Percentiles rank a stretch among this genome's conserved stretches.
phyloP scores from a whole-genome alignment of 1,139 yeast species.

The Pneumocystis canis region DNA sequence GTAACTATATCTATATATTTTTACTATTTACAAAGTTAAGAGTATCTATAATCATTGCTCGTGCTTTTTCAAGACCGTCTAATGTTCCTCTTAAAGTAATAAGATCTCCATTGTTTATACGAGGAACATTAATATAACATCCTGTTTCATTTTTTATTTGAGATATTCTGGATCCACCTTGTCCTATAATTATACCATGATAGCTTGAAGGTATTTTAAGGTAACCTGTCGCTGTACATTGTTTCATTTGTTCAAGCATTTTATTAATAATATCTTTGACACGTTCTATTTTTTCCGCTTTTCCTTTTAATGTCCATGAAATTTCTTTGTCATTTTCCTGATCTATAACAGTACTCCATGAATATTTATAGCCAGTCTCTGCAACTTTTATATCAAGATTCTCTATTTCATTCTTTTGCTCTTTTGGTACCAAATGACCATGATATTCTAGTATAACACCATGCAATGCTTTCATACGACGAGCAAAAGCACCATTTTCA shows the following conservation, averaged over 20 bases:
- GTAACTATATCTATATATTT: background rate
- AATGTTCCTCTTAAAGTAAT: slow-evolving; percentile 24
- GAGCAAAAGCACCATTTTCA: slow-evolving; percentile 41
- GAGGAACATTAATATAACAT: slow-evolving; percentile 52
- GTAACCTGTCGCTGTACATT: slow-evolving; percentile 32
- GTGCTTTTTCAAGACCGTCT: slow-evolving; percentile 35
- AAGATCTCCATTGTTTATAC: slow-evolving; percentile 28
- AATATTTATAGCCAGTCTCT: background rate
- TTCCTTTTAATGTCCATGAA: slow-evolving; percentile 16
- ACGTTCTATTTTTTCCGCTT: slow-evolving; percentile 23
- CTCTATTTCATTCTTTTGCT: slow-evolving; percentile 9
- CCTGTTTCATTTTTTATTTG: slow-evolving; percentile 45
- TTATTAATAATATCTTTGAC: slow-evolving; percentile 24
- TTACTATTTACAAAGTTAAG: background rate
- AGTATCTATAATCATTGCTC: slow-evolving; percentile 10
- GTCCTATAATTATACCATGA: slow-evolving; percentile 56
- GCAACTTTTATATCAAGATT: slow-evolving; percentile 8
- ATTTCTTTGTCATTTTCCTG: slow-evolving; percentile 27
- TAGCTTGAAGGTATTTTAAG: slow-evolving; percentile 34
- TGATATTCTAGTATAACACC: slow-evolving; percentile 56
- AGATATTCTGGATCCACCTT: slow-evolving; percentile 56
- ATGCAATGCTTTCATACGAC: slow-evolving; percentile 39
- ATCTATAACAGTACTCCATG: slow-evolving; percentile 23
- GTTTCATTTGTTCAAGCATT: slow-evolving; percentile 12
- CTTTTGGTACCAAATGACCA: slow-evolving; percentile 12